Evolutionary conservation across 805 yeast species (phyloP).

Genomic region (Hanseniaspora jakobsenii): DNA sequence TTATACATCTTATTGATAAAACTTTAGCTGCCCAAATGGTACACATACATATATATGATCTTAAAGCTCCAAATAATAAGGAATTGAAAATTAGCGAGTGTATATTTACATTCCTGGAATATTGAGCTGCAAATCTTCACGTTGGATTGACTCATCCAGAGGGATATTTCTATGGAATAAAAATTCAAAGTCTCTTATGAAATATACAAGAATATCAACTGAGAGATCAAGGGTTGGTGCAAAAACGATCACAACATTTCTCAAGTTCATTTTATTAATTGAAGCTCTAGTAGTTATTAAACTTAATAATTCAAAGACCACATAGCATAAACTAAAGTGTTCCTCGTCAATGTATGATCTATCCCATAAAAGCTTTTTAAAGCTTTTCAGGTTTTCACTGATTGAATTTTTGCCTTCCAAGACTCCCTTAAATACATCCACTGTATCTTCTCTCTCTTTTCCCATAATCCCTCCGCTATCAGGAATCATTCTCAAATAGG

Average conservation of each 20-base stretch:
- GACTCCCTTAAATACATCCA: conserved; percentile 22
- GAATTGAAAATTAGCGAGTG: no score
- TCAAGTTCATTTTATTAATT: conserved; percentile 69
- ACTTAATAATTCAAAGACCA: conserved; percentile 54
- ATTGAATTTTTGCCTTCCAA: conserved; percentile 26
- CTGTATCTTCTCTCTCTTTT: conserved; percentile 26
- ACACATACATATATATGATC: no score
- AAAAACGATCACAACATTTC: conserved; percentile 69
- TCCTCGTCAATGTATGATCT: conserved; percentile 35
- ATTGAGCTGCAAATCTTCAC: conserved; percentile 39
- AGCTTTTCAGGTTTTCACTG: background rate
- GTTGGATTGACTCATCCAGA: conserved; percentile 29
- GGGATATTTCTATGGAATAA: conserved; percentile 47
- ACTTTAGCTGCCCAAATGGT: no score
- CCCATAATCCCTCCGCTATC: conserved; percentile 45
- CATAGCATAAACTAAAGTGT: conserved; percentile 48
- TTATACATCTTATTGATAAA: no score
- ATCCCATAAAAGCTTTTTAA: conserved; percentile 12
- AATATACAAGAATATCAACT: conserved; percentile 43
- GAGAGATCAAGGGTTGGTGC: conserved; percentile 69
- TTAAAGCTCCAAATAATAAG: no score
- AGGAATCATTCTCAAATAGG: conserved; percentile 70
- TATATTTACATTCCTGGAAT: conserved; percentile 34
- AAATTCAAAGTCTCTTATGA: conserved; percentile 50
- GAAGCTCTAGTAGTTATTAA: conserved; percentile 50